Evolutionary conservation across 1,284 basidiomycete species (phyloP), one percentile per base, ranked within the genome.

Genomic region (Cutaneotrichosporon sp.): DNA sequence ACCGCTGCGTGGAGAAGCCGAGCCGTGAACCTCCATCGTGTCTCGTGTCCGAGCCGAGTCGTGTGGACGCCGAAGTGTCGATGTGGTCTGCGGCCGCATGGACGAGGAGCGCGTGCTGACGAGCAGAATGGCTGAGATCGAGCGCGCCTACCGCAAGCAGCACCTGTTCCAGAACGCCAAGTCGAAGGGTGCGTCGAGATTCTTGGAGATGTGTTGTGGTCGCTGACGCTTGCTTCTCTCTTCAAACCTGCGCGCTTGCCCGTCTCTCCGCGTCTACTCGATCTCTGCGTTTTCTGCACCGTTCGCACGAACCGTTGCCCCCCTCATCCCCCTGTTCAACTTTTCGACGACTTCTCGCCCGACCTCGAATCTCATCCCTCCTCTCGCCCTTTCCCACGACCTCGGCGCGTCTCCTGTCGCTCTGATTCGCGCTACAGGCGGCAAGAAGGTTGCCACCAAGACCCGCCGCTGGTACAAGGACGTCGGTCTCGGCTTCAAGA

Each of bases 401-500:
- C 9, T 50, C 34, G 14, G 38, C 43, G 46, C 13, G 20, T 24
- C 16, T 27, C 24, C 51, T 20, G 29, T 29, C 31, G 10, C 31
- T 14, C 34, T 31, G 18, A 45, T 47, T 38, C 29, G 33, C 8
- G 56, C 31, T 63, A 59, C 77, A 91, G 90, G 83, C 74, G 87
- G 89, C 72, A 92, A 91, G 85, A 95, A 95, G 86, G 84, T 92
- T 69, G 85, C 89, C 66, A 92, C 92, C 73, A 97, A 90, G 86
- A 90, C 93, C 72, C 95, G 90, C 87, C 86, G 97, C 81, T 99
- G 97, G 97, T 97, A 93, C 86, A 99, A 98, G 86, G 93, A 97
- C 83, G 91, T 97, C 80, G 94, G 94, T 77, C 85, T 97, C 64
- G 94, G 93, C 60, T 97, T 93, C 85, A 95, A 95, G 88, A 99